A percentile compares a stretch with the other conserved stretches of the same genome.
These are phyloP conservation scores for Immersiporthe knoxdaviesiana DNA, from an alignment of 2,329 filamentous ascomycete species.

Conservation along the genomic window DNA sequence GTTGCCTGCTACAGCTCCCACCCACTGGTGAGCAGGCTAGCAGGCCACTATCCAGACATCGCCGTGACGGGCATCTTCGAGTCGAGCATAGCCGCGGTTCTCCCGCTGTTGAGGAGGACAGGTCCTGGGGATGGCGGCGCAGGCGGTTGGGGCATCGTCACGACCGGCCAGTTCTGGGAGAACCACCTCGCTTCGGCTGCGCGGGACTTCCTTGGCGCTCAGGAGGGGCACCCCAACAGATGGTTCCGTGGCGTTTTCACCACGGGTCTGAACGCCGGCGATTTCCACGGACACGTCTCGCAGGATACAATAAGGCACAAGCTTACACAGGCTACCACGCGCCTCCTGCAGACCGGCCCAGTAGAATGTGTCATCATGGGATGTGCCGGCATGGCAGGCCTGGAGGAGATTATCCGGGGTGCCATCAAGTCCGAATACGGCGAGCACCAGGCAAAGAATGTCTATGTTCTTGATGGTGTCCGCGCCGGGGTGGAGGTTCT, in stretches of 20 bases:
- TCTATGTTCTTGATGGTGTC: constrained; percentile 81
- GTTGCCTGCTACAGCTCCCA: constrained; percentile 90
- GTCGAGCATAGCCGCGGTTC: constrained; percentile 69
- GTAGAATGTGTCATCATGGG: constrained; percentile 78
- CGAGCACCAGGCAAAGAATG: constrained; percentile 52
- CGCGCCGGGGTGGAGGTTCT: constrained; percentile 68
- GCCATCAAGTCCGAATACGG: constrained; percentile 69
- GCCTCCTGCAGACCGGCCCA: constrained; percentile 59
- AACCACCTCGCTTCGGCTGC: constrained; percentile 70
- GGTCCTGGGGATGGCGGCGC: background rate
- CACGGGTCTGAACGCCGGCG: constrained; percentile 77
- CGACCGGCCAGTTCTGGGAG: constrained; percentile 85
- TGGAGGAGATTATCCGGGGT: constrained; percentile 75
- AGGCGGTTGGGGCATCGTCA: constrained; percentile 77
- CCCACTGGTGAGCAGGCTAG: constrained; percentile 68
- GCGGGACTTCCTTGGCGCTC: constrained; percentile 61
- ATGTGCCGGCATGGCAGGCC: constrained; percentile 87
- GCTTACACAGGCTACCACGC: constrained; percentile 71
- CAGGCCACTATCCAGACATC: constrained; percentile 39
- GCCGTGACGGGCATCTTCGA: constrained; percentile 85
- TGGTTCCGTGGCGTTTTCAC: constrained; percentile 81
- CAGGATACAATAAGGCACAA: constrained; percentile 65
- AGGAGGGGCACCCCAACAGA: constrained; percentile 35
- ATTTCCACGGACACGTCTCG: constrained; percentile 73
- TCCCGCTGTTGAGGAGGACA: constrained; percentile 55